phyloP scores from a whole-genome alignment of 805 yeast species.

The Candida odintsovae region DNA sequence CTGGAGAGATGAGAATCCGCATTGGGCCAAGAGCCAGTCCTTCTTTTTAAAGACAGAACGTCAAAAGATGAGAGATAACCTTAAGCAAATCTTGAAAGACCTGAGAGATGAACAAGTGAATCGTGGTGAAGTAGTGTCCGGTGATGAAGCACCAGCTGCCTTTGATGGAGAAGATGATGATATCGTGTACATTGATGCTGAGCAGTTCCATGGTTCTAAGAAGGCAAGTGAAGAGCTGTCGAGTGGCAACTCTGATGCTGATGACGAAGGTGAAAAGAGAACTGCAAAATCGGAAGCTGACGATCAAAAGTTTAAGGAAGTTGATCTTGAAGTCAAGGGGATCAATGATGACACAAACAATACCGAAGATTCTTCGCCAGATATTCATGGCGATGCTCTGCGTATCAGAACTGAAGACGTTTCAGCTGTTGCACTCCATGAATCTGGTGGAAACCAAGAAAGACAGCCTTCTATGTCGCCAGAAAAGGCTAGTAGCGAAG shows the following conservation, averaged over 20 bases:
- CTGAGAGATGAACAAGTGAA: constrained; percentile 1
- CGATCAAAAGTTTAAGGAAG: too few relatives aligned
- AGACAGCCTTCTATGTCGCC: too few relatives aligned
- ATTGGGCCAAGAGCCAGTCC: background rate
- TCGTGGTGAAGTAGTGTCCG: constrained; percentile 3
- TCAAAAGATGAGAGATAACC: constrained; percentile 1
- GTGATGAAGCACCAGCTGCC: background rate
- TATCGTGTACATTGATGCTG: constrained; percentile 5
- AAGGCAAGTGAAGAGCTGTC: background rate
- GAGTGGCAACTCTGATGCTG: background rate
- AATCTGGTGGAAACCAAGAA: too few relatives aligned
- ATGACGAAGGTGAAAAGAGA: background rate
- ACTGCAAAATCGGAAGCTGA: too few relatives aligned
- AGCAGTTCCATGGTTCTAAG: background rate
- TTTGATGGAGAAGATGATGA: constrained; percentile 2
- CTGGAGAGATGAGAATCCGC: constrained; percentile 33
- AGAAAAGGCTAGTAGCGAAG: background rate
- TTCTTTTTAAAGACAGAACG: constrained; percentile 2
- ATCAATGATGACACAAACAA: background rate
- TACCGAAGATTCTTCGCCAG: background rate
- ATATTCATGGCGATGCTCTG: background rate
- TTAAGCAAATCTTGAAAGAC: background rate
- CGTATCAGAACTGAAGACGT: background rate
- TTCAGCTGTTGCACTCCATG: background rate
- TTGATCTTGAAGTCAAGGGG: too few relatives aligned